These are phyloP conservation scores for Eimeria falciformis DNA, from an alignment of 169 alveolate species.

Conservation along the genomic window DNA sequence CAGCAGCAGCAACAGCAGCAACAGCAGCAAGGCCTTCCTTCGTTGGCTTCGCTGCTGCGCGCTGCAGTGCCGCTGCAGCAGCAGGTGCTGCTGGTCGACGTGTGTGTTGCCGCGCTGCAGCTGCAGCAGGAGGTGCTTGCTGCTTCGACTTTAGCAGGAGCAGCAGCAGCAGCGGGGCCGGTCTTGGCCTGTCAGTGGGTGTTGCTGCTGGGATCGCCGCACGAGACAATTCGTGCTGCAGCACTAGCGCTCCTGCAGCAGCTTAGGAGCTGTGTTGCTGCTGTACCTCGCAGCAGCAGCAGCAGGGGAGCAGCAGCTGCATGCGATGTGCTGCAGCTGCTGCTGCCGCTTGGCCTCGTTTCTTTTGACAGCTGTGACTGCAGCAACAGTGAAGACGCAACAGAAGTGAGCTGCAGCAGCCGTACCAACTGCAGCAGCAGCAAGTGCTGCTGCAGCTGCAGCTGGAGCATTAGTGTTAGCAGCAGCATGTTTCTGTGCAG, in stretches of 20 bases:
- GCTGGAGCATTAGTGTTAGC: background rate
- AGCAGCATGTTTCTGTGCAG: background rate
- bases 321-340: background rate
- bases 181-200: background rate
- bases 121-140: slow-evolving; percentile 55
- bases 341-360: slow-evolving; percentile 20
- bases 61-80: slow-evolving; percentile 38
- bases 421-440: background rate
- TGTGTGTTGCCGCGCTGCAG: slow-evolving; percentile 41
- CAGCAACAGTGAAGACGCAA: background rate
- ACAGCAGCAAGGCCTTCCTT: background rate
- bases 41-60: background rate
- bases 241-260: background rate
- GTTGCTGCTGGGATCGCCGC: background rate
- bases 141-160: background rate
- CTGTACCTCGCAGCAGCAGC: background rate
- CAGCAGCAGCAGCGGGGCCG: slow-evolving; percentile 20
- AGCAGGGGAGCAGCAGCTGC: background rate
- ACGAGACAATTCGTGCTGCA: background rate
- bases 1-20: slow-evolving; percentile 26
- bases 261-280: slow-evolving; percentile 18
- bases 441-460: background rate
- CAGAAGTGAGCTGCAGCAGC: background rate
- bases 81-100: slow-evolving; percentile 10
- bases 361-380: background rate